A percentile compares a stretch with the other conserved stretches of the same genome.
Conservation (phyloP, 208 protist genomes). For the Leptomonas pyrrhocoris region DNA sequence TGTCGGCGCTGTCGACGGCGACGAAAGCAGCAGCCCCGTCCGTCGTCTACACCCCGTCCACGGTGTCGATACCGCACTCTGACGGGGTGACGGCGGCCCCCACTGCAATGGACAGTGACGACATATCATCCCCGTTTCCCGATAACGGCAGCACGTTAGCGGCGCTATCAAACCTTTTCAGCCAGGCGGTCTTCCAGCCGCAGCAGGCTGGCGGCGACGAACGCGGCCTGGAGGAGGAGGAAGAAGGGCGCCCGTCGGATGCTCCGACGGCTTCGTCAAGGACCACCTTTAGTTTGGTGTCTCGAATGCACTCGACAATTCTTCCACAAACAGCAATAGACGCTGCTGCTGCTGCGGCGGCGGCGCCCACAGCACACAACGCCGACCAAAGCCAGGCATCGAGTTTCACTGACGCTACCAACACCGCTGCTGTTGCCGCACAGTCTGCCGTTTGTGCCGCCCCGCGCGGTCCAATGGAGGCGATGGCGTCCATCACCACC, state of each 20-base stretch:
- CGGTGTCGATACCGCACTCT: not conserved
- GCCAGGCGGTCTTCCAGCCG: not conserved
- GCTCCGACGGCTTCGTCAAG: not conserved
- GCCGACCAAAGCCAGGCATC: not conserved
- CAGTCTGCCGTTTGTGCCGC: not conserved
- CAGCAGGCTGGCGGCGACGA: not conserved
- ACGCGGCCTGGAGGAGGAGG: not conserved
- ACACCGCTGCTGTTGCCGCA: not conserved
- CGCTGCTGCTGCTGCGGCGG: not conserved
- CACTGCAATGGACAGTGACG: not conserved
- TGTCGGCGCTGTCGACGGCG: not conserved
- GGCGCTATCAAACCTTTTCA: not conserved
- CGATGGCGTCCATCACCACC: not conserved
- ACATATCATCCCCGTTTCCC: not conserved
- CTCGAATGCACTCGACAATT: not conserved
- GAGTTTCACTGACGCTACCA: not conserved
- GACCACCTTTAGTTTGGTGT: conserved; percentile 5
- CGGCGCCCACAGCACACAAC: not conserved
- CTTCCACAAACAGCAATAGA: not conserved
- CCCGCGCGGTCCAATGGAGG: not conserved
- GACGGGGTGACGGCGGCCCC: not conserved
- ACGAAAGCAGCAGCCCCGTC: not conserved
- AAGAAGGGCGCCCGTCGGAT: not conserved
- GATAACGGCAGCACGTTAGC: not conserved
- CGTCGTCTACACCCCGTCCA: not conserved